Evolutionary conservation across 257 asterid species (phyloP), one percentile per base, ranked within the genome.

Genomic region (Osmanthus fragrans): DNA sequence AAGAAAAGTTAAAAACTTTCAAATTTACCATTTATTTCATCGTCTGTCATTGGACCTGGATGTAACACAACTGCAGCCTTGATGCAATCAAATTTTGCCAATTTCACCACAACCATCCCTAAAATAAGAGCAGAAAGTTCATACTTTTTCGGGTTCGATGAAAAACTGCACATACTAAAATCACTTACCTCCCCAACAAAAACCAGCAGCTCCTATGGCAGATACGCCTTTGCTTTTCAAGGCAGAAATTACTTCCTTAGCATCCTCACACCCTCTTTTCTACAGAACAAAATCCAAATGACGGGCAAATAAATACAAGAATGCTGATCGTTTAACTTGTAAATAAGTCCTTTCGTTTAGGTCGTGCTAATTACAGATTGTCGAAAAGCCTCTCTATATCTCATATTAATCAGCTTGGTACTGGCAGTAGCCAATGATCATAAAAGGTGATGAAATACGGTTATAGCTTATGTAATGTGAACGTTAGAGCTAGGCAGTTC

Each of bases 121-220:
- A 80, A 80, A 69, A 80, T 15, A 67, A 37, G 66, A 42, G 12
- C 70, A 37, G 0, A 25, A 8, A 27, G 45, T 42, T 2, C 18
- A 47, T 10, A 40, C 11, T 18, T 9, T 71, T 12, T 25, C 39
- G 23, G 7, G 15, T 60, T 23, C 34, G 49, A 19, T 39, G 73
- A 0, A 73, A 19, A 64, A 15, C 25, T 4, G 1, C 33, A 74
- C 30, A 18, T 19, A 30, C 33, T 1, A 60, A 63, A 68, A 37
- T 3, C 58, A 30, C 71, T 75, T 78, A 89, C 96, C 97, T 80
- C 97, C 97, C 96, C 96, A 90, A 82, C 97, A 92, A 82, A 89
- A 92, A 32, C 97, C 97, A 71, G 88, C 92, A 60, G 85, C 93
- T 39, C 97, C 96, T 25, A 92, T 67, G 29, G 85, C 82, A 12